Evolutionary conservation across 805 yeast species (phyloP), one percentile per base, ranked within the genome.

Genomic region (Sungouiozyma intestinalis): DNA sequence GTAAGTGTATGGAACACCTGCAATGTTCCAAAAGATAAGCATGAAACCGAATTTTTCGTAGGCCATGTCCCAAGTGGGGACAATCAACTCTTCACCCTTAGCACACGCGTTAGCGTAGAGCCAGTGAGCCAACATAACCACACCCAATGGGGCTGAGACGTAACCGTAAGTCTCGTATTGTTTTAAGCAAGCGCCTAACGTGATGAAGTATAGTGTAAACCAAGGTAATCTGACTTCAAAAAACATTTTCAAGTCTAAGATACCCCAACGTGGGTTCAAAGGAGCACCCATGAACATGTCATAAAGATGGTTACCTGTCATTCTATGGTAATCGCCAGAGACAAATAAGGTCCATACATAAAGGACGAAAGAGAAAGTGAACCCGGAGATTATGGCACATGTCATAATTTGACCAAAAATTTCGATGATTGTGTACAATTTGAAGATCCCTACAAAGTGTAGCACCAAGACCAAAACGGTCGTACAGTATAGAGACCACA

Each of bases 41-140:
- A 92, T 88, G 72, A 92, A 92, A n/a, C 98, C 98, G 56, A 92
- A 92, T 67, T 92, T 92, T 65, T 92, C 98, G 65, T 92, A 92
- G 27, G 95, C 96, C 97, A 92, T 90, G 64, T 92, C 98, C 97
- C 98, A 92, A 16, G 95, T 84, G 53, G 97, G 95, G 48, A 88
- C 95, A 61, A 92, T 92, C 54, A 90, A 71, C 63, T 92, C 97
- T 67, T 92, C 98, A 53, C 97, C 98, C 66, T 92, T 92, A 44
- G 95, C 81, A 65, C 97, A 90, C 2, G 97, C 96, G 58, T 92
- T 90, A 47, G 95, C 95, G 59, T 92, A 92, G 39, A 87, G 69
- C 84, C 94, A 92, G 63, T 90, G 94, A 13, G 95, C 97, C 46
- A 82, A 67, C 50, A 85, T 64, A 33, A 87, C 70, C 49, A 82